phyloP scores from a whole-genome alignment of 768 basidiomycete species.

The Symmetrospora coprosmae region DNA sequence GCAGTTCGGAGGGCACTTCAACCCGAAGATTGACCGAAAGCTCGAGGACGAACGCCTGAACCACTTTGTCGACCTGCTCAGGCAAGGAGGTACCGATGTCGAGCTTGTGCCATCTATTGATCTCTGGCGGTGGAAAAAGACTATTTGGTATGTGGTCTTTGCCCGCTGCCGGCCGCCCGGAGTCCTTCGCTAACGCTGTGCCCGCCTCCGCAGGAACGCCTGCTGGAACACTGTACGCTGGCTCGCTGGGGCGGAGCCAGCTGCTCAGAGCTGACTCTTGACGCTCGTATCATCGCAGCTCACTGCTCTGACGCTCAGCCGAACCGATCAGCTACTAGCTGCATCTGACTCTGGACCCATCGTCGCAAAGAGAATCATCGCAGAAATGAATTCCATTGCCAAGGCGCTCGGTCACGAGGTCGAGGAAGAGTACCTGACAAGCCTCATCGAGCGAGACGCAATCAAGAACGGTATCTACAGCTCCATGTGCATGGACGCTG shows the following conservation, averaged over 20 bases:
- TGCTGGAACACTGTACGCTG: constrained; percentile 17
- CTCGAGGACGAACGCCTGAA: constrained; percentile 15
- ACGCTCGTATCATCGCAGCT: background rate
- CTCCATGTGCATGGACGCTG: constrained; percentile 23
- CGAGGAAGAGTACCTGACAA: constrained; percentile 21
- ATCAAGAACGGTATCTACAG: constrained; percentile 18
- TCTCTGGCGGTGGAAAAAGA: constrained; percentile 24
- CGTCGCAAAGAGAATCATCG: constrained; percentile 11
- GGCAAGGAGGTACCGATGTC: background rate
- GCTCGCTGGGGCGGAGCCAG: background rate
- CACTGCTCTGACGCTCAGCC: constrained; percentile 17
- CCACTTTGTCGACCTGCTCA: constrained; percentile 17
- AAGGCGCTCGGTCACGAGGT: constrained; percentile 11
- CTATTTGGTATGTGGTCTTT: constrained; percentile 11
- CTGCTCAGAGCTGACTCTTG: too few species aligned
- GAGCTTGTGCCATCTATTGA: constrained; percentile 21
- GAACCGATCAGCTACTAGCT: constrained; percentile 21
- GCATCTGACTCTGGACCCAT: constrained; percentile 6
- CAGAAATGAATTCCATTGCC: constrained; percentile 20
- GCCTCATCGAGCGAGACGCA: constrained; percentile 6
- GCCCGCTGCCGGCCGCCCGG: background rate
- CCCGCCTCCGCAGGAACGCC: background rate
- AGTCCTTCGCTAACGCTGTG: background rate
- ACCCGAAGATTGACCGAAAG: background rate
- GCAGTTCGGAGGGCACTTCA: constrained; percentile 23